A percentile compares a stretch with the other conserved stretches of the same genome.
Evolutionary conservation across 2,329 filamentous ascomycete genomes (phyloP).

Genomic region (Alternaria panax): DNA sequence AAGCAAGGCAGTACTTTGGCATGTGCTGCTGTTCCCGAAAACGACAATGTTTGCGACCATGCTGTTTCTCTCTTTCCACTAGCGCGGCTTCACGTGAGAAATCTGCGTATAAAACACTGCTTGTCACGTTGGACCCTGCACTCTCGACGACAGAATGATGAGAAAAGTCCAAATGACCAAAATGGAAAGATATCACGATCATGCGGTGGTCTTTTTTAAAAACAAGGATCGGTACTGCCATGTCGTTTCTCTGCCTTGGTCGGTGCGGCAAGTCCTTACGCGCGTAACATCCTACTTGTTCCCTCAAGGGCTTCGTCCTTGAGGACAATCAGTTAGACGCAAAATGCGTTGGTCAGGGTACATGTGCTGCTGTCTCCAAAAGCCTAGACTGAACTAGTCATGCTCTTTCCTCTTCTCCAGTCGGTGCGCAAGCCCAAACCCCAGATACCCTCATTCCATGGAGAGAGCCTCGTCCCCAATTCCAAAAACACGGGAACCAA

Average conservation of each 20-base stretch:
- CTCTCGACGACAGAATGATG: background rate
- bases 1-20: too few relatives aligned
- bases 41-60: background rate
- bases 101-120: background rate
- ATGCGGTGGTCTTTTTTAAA: background rate
- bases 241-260: background rate
- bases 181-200: background rate
- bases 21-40: background rate
- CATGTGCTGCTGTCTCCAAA: background rate
- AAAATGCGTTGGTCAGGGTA: background rate
- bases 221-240: background rate
- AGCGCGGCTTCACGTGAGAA: background rate
- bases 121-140: background rate
- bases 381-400: background rate
- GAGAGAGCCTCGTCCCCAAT: background rate
- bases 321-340: background rate
- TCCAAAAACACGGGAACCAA: background rate
- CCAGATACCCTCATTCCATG: background rate
- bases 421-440: background rate
- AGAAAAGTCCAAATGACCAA: background rate
- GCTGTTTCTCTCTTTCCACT: background rate
- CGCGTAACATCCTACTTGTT: background rate
- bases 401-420: background rate
- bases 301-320: background rate
- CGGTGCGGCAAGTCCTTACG: background rate